Conservation (phyloP, 1,284 basidiomycete genomes). For the Neotropicomus parvogracilis region DNA sequence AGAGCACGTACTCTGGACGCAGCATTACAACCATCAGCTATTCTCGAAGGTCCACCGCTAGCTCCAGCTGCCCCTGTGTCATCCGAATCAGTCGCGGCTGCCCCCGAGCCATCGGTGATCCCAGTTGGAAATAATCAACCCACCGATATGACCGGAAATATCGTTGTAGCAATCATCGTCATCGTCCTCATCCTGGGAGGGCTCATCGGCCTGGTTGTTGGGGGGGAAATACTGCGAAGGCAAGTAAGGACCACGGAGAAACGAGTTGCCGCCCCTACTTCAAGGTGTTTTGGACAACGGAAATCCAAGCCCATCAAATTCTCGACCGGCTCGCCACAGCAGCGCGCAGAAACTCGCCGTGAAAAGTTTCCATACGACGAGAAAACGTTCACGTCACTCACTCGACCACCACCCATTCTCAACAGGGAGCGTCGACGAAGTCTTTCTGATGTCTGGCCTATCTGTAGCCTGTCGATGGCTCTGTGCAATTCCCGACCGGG, state of each 20-base stretch:
- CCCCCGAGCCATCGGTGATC: conserved; percentile 9
- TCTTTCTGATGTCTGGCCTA: conserved; percentile 24
- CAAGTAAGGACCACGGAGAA: conserved; percentile 7
- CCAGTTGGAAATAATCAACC: conserved; percentile 2
- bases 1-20: conserved; percentile 9
- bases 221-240: conserved; percentile 29
- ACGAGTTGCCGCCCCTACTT: background rate
- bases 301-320: conserved; percentile 9
- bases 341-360: background rate
- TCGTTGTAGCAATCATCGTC: conserved; percentile 24
- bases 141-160: conserved; percentile 21
- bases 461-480: conserved; percentile 18
- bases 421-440: conserved; percentile 14
- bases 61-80: conserved; percentile 2
- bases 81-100: conserved; percentile 10
- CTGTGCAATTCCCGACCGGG: conserved; percentile 11
- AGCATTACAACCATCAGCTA: conserved; percentile 8
- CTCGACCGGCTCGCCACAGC: background rate
- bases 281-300: conserved; percentile 4
- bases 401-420: conserved; percentile 17
- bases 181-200: conserved; percentile 29
- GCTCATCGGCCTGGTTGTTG: conserved; percentile 27
- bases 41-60: conserved; percentile 6
- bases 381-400: conserved; percentile 14
- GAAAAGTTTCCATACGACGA: conserved; percentile 16